These are phyloP conservation scores for Globisporangium sylvaticum DNA, from an alignment of 352 stramenopile species.

Conservation along the genomic window DNA sequence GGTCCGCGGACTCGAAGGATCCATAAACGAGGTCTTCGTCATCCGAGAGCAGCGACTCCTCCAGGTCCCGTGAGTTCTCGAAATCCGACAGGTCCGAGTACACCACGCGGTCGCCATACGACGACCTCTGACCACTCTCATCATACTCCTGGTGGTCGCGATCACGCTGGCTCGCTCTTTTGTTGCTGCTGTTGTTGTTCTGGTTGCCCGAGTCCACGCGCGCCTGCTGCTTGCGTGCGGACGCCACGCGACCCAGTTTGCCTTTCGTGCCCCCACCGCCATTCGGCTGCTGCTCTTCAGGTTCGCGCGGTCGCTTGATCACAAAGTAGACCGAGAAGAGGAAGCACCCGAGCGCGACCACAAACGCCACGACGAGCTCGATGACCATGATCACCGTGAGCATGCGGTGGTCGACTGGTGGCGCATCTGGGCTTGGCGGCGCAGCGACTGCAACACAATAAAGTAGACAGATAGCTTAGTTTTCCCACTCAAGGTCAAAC, in stretches of 20 bases:
- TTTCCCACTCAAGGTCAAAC: not conserved
- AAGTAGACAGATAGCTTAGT: not conserved
- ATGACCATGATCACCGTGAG: slow-evolving; percentile 86
- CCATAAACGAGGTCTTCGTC: slow-evolving; percentile 65
- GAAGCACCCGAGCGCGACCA: slow-evolving; percentile 74
- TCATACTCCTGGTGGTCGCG: not conserved
- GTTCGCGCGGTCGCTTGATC: slow-evolving; percentile 67
- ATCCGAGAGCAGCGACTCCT: slow-evolving; percentile 66
- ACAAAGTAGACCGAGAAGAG: slow-evolving; percentile 88
- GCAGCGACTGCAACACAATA: slow-evolving; percentile 31
- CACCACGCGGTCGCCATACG: slow-evolving; percentile 9
- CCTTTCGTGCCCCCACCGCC: not conserved
- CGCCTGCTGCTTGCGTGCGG: slow-evolving; percentile 9
- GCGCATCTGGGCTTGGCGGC: slow-evolving; percentile 68
- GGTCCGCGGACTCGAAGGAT: slow-evolving; percentile 37
- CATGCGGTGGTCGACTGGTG: slow-evolving; percentile 77
- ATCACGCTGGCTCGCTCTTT: not conserved
- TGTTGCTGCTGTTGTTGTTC: not conserved
- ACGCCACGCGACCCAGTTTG: slow-evolving; percentile 10
- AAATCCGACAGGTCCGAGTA: slow-evolving; percentile 14
- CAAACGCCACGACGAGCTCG: slow-evolving; percentile 79
- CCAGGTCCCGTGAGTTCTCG: slow-evolving; percentile 41
- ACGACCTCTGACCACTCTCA: slow-evolving; percentile 6
- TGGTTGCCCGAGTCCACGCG: not conserved
- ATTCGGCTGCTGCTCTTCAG: not conserved